Evolutionary conservation across 2,329 filamentous ascomycete genomes (phyloP).

Genomic region (Penicillium expansum): DNA sequence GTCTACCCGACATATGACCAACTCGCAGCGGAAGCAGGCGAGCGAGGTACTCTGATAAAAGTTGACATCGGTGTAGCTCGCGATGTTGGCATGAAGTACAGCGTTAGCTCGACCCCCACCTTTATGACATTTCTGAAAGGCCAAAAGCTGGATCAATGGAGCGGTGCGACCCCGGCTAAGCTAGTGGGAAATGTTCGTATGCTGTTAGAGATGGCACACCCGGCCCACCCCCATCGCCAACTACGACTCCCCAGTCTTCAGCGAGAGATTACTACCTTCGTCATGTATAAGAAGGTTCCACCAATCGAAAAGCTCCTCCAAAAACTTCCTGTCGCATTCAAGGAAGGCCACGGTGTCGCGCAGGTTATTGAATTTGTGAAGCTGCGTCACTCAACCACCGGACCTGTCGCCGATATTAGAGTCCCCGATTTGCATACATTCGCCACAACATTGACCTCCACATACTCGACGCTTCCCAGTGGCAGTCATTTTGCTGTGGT

Average conservation of each 20-base stretch:
- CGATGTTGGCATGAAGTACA: conserved; percentile 63
- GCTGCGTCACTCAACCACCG: conserved; percentile 47
- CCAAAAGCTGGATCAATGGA: conserved; percentile 74
- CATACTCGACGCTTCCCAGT: conserved; percentile 55
- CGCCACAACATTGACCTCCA: conserved; percentile 58
- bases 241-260: conserved; percentile 70
- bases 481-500: conserved; percentile 75
- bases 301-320: conserved; percentile 76
- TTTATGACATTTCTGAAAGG: conserved; percentile 83
- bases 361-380: conserved; percentile 71
- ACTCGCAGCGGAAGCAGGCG: conserved; percentile 69
- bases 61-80: conserved; percentile 70
- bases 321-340: conserved; percentile 65
- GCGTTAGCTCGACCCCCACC: conserved; percentile 75
- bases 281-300: conserved; percentile 74
- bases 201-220: conserved; percentile 71
- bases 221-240: conserved; percentile 70
- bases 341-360: conserved; percentile 59
- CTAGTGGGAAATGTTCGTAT: conserved; percentile 71
- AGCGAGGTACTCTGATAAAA: conserved; percentile 72
- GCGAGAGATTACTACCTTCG: conserved; percentile 61
- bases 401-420: conserved; percentile 61
- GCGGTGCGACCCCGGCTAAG: conserved; percentile 66
- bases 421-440: conserved; percentile 70
- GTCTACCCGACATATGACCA: conserved; percentile 80